Conservation (phyloP, 1,139 yeast genomes). For the Candida sojae region DNA sequence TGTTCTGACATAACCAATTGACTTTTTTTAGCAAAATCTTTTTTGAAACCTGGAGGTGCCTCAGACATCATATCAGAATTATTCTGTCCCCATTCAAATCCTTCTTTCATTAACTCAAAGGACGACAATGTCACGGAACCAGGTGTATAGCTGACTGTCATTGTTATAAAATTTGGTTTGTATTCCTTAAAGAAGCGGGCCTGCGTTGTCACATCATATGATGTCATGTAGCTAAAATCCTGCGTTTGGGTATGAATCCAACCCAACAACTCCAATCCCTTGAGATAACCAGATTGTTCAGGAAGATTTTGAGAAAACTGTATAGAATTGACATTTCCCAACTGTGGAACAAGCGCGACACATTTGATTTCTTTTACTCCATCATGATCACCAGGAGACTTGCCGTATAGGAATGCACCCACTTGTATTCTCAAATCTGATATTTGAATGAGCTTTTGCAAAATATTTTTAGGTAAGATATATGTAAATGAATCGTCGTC, state of each 20-base stretch:
- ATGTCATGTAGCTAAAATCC: constrained; percentile 62
- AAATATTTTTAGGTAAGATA: constrained; percentile 78
- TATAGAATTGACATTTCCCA: constrained; percentile 70
- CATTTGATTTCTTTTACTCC: constrained; percentile 77
- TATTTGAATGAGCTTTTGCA: constrained; percentile 76
- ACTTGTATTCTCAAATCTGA: constrained; percentile 83
- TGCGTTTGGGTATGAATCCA: constrained; percentile 80
- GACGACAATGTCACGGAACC: constrained; percentile 84
- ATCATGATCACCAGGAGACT: constrained; percentile 67
- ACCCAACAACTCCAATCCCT: constrained; percentile 64
- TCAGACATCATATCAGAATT: constrained; percentile 59
- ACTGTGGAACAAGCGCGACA: constrained; percentile 84
- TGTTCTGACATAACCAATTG: constrained; percentile 78
- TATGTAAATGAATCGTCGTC: constrained; percentile 60
- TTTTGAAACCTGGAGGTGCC: constrained; percentile 64
- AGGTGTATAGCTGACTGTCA: constrained; percentile 74
- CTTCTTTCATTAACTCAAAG: constrained; percentile 60
- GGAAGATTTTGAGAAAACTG: constrained; percentile 60
- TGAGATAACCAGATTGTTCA: constrained; percentile 29
- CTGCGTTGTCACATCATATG: constrained; percentile 67
- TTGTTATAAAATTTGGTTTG: constrained; percentile 47
- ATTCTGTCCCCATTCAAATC: constrained; percentile 73
- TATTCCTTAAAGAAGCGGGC: constrained; percentile 33
- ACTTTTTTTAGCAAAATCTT: constrained; percentile 58
- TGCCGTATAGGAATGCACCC: constrained; percentile 80